These are phyloP conservation scores for Aspergillus tubingensis DNA, from an alignment of 2,329 filamentous ascomycete species.

Conservation along the genomic window DNA sequence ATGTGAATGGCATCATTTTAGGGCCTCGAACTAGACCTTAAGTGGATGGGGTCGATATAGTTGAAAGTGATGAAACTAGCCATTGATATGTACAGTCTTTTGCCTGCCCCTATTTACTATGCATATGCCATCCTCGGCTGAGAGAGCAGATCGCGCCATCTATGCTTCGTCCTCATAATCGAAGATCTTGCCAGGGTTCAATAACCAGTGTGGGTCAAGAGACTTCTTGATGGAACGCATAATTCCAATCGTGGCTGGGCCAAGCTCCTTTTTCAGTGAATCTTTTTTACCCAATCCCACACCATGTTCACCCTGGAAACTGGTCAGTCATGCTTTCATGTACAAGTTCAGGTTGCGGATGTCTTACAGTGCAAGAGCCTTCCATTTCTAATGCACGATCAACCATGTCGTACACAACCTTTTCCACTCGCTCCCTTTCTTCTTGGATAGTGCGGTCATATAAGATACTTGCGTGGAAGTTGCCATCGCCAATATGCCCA, in stretches of 20 bases:
- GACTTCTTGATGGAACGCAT: slow-evolving; percentile 84
- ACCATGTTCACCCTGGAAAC: slow-evolving; percentile 70
- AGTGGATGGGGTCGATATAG: not conserved
- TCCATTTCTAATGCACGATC: slow-evolving; percentile 90
- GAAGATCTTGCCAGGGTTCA: slow-evolving; percentile 93
- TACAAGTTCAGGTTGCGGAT: not conserved
- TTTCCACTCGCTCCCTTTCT: slow-evolving; percentile 74
- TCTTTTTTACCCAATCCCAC: slow-evolving; percentile 85
- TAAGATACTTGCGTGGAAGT: slow-evolving; percentile 92
- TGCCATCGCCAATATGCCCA: slow-evolving; percentile 89
- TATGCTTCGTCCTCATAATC: slow-evolving; percentile 51
- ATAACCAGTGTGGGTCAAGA: slow-evolving; percentile 80
- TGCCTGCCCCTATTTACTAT: not conserved
- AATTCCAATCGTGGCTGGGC: slow-evolving; percentile 74
- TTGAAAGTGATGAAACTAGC: not conserved
- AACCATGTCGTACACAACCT: slow-evolving; percentile 86
- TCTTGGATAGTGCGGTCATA: slow-evolving; percentile 71
- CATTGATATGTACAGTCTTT: not conserved
- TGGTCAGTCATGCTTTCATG: slow-evolving; percentile 14
- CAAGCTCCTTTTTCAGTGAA: slow-evolving; percentile 75
- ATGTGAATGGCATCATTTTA: slow-evolving; percentile 5
- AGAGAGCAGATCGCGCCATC: not conserved
- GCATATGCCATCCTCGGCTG: not conserved
- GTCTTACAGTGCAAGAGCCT: slow-evolving; percentile 72
- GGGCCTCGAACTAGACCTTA: not conserved